Evolutionary conservation across 495 filamentous ascomycete species (phyloP), one percentile per base, ranked within the genome.

Genomic region (Venustampulla echinocandica): DNA sequence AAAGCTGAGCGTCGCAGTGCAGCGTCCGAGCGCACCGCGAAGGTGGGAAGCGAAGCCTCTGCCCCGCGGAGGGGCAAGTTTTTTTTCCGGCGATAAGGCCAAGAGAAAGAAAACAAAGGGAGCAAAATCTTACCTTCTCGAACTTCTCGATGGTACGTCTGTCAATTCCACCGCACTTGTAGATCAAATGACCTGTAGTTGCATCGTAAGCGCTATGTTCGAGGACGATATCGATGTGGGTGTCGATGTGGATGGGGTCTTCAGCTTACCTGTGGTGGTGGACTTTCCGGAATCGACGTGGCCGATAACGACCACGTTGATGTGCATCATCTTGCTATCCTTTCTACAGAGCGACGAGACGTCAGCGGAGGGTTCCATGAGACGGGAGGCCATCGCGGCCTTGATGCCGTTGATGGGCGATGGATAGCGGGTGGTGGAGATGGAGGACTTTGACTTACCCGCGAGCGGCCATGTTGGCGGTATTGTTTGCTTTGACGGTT

Each of bases 121-220:
- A 23, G 22, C 44, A 54, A 41, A 40, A 25, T 17, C 80, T 70
- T 65, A 90, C 86, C 86, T 98, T 98, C 88, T 98, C 92, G 80
- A 98, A 98, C 84, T 98, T 98, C 84, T 98, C 93, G 66, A 98
- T 98, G 68, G 93, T 97, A 90, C 92, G 92, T 79, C 87, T 85
- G 84, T 98, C 92, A 65, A 98, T 98, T 84, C 92, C 92, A 83
- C 92, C 92, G 77, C 92, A 98, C 78, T 98, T 95, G 87, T 98
- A 98, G 84, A 97, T 98, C 76, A 97, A 78, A 74, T 97, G 92
- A 70, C 84, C 82, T 64, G 53, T 46, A 30, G 21, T 21, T 23
- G 28, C 47, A n/a, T 18, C 32, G 41, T 57, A 37, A 55, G 51
- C 21, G 39, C 19, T n/a, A 17, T 23, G 37, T 44, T 22, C 39